Evolutionary conservation across 805 yeast genomes (phyloP), one percentile per base, ranked within the genome.

Genomic region (Teunomyces barrocoloradensis): DNA sequence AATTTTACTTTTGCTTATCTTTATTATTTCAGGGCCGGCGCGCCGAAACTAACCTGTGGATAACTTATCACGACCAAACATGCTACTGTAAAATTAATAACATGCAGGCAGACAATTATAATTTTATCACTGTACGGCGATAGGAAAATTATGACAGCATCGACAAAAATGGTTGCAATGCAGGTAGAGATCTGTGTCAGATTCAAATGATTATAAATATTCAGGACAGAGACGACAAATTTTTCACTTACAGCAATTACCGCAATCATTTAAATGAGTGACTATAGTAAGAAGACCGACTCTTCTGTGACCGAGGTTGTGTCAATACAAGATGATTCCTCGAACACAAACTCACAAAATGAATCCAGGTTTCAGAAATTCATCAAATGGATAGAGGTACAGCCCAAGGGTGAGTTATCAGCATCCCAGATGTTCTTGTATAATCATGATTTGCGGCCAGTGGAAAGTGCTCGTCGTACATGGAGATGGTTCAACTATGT

Each of bases 401-500:
- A 73, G 44, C 64, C 64, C 18, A 59, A 60, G 28, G 66, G 69
- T 3, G 77, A 73, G 15, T 69, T 85, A 32, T 68, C 87, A 0
- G 53, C 80, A 3, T 55, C 80, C 2, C 88, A 87, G 58, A 71
- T 84, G 53, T 89, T 86, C 57, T 73, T 89, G 33, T 79, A 76
- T 60, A 89, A 89, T 65, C 74, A 76, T 54, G 97, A 89, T 68
- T 74, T 89, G 58, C 79, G 81, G 53, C 96, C 96, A 0, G 89
- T 89, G 3, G 92, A 88, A 60, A 74, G 67, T 12, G 78, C 69
- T 3, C 80, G 96, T 58, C 75, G 96, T 58, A 77, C 79, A n/a
- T 89, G 97, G 97, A 69, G 79, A 25, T 87, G 96, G 95, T 82
- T 73, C 65, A 87, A 89, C 64, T 89, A 71, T 61, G 82, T 86